Evolutionary conservation across 371 early-diverging fungal species (phyloP), one percentile per base, ranked within the genome.

Genomic region (Rhizopus microsporus): DNA sequence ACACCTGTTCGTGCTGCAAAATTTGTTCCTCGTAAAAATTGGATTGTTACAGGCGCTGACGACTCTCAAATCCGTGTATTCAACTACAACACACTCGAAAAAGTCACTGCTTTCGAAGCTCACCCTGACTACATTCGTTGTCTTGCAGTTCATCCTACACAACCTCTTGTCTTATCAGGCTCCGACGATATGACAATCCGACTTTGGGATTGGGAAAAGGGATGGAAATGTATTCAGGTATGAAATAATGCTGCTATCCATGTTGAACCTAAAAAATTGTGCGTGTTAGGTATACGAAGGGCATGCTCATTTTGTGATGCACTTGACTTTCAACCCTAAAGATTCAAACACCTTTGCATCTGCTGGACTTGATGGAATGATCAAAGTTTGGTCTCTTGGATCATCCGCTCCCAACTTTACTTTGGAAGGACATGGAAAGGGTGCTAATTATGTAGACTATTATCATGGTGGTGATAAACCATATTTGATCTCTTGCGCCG

Each of bases 201-300:
- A 73, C 81, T 99, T 56, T 99, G 99, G 99, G 96, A 99, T 73
- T 96, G 96, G 95, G 99, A 99, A 43, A 96, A 95, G 72, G 93
- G 91, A 62, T 98, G 99, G 96, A 93, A 89, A 66, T 92, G 95
- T 75, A 80, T 93, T 56, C 93, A 93, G 83, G 54, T 56, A 40
- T 42, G 7, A 12, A 29, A 51, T 30, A 23, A 37, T 4, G 23
- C 23, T 23, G 23, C 23, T 23, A 23, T 23, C 2, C 23, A 30
- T 12, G 32, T 42, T 34, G 38, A 45, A 43, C 30, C 37, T 35
- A 34, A n/a, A 6, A 51, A 7, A 7, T 13, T 9, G 12, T 16
- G 31, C 13, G 7, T 49, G 3, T 42, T 51, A 49, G 49, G 86
- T 91, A 31, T 97, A 97, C 62, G 98, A 99, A 71, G 99, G 99